These are phyloP conservation scores for Inonotus hispidus DNA, from an alignment of 1,284 basidiomycete genomes.

Conservation along the genomic window DNA sequence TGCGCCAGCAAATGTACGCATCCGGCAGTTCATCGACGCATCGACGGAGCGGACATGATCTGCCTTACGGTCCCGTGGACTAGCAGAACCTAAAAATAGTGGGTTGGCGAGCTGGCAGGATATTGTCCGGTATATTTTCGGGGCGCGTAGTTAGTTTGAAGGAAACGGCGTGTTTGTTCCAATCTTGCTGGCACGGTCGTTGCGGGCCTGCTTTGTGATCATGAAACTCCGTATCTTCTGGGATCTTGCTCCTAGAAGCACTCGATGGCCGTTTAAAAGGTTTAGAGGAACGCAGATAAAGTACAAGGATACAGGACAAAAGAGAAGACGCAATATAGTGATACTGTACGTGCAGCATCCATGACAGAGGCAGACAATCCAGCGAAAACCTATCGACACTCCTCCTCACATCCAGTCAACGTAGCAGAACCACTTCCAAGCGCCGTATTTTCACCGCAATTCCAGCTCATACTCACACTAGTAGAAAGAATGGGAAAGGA, in stretches of 20 bases:
- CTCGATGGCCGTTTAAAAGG: too few relatives aligned
- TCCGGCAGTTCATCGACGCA: too few relatives aligned
- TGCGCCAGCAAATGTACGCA: not conserved
- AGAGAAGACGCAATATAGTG: too few relatives aligned
- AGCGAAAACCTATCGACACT: not conserved
- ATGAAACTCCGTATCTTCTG: too few relatives aligned
- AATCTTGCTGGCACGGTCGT: not conserved
- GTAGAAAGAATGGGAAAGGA: too few relatives aligned
- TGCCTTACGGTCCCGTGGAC: not conserved
- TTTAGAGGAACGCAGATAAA: not conserved
- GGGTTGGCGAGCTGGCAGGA: not conserved
- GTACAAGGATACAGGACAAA: not conserved
- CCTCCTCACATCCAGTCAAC: too few relatives aligned
- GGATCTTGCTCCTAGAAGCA: too few relatives aligned
- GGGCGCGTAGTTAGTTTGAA: not conserved
- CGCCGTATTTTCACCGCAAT: too few relatives aligned
- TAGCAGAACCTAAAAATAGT: not conserved
- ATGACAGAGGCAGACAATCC: not conserved
- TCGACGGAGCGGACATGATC: not conserved
- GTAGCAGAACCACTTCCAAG: too few relatives aligned
- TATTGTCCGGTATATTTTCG: conserved; percentile 9
- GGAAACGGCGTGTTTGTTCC: not conserved
- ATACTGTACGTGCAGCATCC: not conserved
- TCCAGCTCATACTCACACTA: too few relatives aligned
- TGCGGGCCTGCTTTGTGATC: too few relatives aligned